Evolutionary conservation across 139 green algal species (phyloP).

Genomic region (Ettlia oleoabundans): DNA sequence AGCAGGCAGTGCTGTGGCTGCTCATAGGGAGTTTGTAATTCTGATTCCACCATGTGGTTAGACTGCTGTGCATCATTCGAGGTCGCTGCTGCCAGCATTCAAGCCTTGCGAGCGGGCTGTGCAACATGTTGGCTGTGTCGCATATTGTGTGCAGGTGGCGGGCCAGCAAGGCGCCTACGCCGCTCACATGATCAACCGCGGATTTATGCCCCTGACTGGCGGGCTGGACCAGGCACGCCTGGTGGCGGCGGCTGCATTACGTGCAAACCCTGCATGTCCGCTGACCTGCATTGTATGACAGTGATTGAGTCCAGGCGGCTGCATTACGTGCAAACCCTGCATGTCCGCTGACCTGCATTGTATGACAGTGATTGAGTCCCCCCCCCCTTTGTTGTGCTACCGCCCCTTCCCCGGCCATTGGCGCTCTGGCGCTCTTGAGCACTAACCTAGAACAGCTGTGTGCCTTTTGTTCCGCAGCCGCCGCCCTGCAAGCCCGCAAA

Average conservation of each 20-base stretch:
- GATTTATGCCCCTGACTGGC: slow-evolving; percentile 27
- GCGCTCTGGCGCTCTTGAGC: too few relatives aligned
- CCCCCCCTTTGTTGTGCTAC: too few relatives aligned
- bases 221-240: slow-evolving; percentile 6
- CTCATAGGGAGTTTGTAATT: too few relatives aligned
- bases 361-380: too few relatives aligned
- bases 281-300: too few relatives aligned
- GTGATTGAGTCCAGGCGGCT: too few relatives aligned
- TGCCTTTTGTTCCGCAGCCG: background rate
- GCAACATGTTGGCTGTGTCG: too few relatives aligned
- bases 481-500: slow-evolving; percentile 11
- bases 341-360: background rate
- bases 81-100: background rate
- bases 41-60: too few relatives aligned
- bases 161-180: slow-evolving; percentile 66
- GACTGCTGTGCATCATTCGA: background rate
- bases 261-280: background rate
- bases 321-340: background rate
- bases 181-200: slow-evolving; percentile 62
- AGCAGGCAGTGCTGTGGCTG: too few relatives aligned
- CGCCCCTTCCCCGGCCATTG: too few relatives aligned
- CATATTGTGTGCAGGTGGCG: slow-evolving; percentile 45
- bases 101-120: background rate
- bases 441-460: too few relatives aligned
- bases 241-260: background rate